These are phyloP conservation scores for Blastomyces gilchristii DNA, from an alignment of 2,329 filamentous ascomycete genomes.

Conservation along the genomic window DNA sequence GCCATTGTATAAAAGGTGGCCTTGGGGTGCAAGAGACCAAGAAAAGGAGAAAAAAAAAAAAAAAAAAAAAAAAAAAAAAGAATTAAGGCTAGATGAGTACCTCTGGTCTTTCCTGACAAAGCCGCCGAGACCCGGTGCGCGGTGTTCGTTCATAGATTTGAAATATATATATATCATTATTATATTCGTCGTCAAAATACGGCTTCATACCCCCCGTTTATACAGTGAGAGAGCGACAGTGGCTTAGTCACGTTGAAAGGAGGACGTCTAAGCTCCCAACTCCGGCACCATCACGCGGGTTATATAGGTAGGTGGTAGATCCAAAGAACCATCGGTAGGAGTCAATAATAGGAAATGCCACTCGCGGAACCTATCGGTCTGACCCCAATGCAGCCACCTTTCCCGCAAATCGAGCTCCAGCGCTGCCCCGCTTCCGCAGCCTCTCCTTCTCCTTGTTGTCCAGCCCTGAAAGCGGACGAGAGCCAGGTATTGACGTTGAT, in stretches of 20 bases:
- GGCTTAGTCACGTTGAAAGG: background rate
- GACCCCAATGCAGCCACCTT: conserved; percentile 34
- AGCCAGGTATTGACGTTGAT: conserved; percentile 15
- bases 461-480: conserved; percentile 23
- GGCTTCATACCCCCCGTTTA: background rate
- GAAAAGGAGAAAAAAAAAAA: background rate
- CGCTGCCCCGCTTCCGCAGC: conserved; percentile 69
- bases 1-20: background rate
- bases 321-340: background rate
- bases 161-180: background rate
- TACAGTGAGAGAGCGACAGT: background rate
- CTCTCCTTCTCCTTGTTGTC: conserved; percentile 52
- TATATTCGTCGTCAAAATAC: background rate
- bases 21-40: background rate
- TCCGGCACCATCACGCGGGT: background rate
- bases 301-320: background rate
- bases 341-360: background rate
- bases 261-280: background rate
- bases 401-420: conserved; percentile 56
- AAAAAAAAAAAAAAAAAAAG: background rate
- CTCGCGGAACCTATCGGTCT: background rate
- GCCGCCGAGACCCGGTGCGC: background rate
- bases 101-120: background rate
- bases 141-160: background rate
- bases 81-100: background rate